These are phyloP conservation scores for Eugenia klotzschiana DNA, from an alignment of 441 rosid genomes.

Conservation along the genomic window DNA sequence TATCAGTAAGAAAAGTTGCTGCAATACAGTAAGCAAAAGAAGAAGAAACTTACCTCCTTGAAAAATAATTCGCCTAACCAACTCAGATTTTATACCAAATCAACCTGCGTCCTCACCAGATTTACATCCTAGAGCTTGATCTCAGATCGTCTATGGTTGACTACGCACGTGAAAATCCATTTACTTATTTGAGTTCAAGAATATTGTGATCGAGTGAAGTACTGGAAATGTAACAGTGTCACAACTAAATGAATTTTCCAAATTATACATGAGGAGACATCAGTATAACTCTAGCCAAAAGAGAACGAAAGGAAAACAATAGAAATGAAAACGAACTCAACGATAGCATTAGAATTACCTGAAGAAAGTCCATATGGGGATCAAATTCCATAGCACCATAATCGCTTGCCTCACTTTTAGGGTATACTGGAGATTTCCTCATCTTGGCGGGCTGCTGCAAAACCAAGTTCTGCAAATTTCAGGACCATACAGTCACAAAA, in stretches of 20 bases:
- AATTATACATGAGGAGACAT: background rate
- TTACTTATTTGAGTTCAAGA: background rate
- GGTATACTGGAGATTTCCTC: slow-evolving; percentile 15
- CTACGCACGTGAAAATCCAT: background rate
- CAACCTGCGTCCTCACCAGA: background rate
- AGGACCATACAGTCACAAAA: background rate
- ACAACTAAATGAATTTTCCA: background rate
- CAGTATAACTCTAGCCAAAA: background rate
- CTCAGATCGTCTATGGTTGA: background rate
- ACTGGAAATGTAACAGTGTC: background rate
- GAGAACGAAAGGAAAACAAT: background rate
- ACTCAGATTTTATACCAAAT: background rate
- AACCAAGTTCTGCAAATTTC: background rate
- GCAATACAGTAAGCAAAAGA: background rate
- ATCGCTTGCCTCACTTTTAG: slow-evolving; percentile 18
- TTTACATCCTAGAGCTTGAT: background rate
- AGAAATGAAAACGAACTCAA: background rate
- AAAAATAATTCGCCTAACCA: background rate
- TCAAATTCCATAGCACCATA: slow-evolving; percentile 25
- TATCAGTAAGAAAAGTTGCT: background rate
- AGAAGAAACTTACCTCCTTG: background rate
- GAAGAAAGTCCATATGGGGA: slow-evolving; percentile 27
- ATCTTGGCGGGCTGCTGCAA: background rate
- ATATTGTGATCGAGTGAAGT: background rate
- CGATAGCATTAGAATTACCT: slow-evolving; percentile 10